A percentile compares a stretch with the other conserved stretches of the same genome.
Conservation (phyloP, 306 rosid genomes). For the Spatholobus suberectus region DNA sequence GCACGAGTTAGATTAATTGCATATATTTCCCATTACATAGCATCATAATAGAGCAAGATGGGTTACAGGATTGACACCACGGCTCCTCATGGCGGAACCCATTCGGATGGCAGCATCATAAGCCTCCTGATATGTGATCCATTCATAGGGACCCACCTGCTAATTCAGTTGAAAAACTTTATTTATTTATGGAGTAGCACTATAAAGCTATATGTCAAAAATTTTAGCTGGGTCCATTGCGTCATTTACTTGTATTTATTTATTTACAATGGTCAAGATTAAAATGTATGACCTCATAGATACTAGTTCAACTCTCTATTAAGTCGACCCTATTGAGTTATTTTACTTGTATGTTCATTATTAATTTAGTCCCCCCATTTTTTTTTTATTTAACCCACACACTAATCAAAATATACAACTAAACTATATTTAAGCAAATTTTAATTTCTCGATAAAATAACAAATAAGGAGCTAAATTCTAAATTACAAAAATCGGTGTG, state of each 20-base stretch:
- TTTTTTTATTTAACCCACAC: not conserved
- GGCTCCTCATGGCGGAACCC: slow-evolving; percentile 80
- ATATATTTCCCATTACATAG: not conserved
- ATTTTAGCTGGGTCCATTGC: not conserved
- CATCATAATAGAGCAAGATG: slow-evolving; percentile 24
- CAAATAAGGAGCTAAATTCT: not conserved
- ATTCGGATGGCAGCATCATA: slow-evolving; percentile 65
- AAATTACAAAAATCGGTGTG: not conserved
- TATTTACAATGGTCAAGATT: too few relatives aligned
- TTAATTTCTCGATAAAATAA: not conserved
- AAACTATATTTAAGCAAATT: not conserved
- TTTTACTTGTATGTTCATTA: not conserved
- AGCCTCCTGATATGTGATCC: slow-evolving; percentile 68
- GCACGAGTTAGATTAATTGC: slow-evolving; percentile 16
- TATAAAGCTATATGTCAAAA: not conserved
- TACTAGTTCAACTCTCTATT: too few relatives aligned
- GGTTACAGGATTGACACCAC: slow-evolving; percentile 75
- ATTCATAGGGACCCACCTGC: slow-evolving; percentile 57
- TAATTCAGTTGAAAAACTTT: slow-evolving; percentile 16
- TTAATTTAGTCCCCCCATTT: not conserved
- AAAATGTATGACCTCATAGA: too few relatives aligned
- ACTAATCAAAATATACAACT: not conserved
- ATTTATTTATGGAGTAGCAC: too few relatives aligned
- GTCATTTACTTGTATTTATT: too few relatives aligned
- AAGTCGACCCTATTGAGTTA: too few relatives aligned